Percentiles rank a stretch among this genome's conserved stretches.
phyloP scores from a whole-genome alignment of 208 protist species.

The Acanthamoeba sp. region DNA sequence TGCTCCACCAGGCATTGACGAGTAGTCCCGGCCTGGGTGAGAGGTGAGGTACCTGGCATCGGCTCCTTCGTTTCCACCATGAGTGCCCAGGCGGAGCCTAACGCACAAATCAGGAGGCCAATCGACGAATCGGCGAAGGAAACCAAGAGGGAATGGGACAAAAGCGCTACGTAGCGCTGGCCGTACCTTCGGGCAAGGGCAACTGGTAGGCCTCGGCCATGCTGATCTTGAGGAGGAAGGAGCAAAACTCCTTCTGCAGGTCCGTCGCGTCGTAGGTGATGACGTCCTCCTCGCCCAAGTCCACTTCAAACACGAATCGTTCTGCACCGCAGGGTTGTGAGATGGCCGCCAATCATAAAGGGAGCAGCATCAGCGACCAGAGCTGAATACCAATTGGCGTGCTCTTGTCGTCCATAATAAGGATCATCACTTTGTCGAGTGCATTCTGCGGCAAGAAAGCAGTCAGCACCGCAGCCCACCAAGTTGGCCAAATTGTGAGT shows the following conservation, averaged over 20 bases:
- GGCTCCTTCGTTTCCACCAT: constrained; percentile 62
- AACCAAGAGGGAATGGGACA: too few relatives aligned
- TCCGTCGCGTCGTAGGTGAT: not conserved
- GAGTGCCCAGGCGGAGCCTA: constrained; percentile 15
- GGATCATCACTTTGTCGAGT: constrained; percentile 60
- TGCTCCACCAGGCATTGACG: not conserved
- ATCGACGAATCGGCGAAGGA: not conserved
- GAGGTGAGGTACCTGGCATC: not conserved
- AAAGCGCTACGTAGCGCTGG: too few relatives aligned
- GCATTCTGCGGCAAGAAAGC: constrained; percentile 25
- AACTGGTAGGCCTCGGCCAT: constrained; percentile 64
- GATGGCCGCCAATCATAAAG: too few relatives aligned
- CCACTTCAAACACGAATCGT: constrained; percentile 60
- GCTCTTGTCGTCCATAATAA: constrained; percentile 65
- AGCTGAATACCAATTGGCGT: not conserved
- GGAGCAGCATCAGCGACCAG: not conserved
- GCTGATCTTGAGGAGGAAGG: constrained; percentile 68
- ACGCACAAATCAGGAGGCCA: not conserved
- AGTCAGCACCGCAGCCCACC: too few relatives aligned
- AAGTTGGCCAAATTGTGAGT: not conserved
- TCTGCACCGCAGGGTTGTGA: too few relatives aligned
- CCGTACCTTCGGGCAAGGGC: constrained; percentile 29
- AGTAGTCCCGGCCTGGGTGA: not conserved
- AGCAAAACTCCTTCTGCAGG: constrained; percentile 58
- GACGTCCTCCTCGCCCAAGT: constrained; percentile 51